Percentiles rank a stretch among this genome's conserved stretches.
phyloP scores from a whole-genome alignment of 2,329 filamentous ascomycete species.

The Epichloe baconii region DNA sequence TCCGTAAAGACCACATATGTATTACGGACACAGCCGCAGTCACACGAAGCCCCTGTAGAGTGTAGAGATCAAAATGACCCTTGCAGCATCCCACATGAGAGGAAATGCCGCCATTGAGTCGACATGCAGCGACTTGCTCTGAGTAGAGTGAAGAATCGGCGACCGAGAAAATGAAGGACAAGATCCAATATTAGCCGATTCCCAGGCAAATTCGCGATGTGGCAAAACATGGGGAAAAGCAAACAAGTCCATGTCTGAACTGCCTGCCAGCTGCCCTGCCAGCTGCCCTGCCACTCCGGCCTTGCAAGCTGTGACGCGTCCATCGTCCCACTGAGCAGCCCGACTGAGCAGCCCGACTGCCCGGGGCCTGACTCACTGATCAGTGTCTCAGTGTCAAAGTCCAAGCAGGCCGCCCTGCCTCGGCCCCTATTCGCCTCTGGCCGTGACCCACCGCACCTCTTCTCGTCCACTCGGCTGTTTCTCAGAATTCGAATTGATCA shows the following conservation, averaged over 20 bases:
- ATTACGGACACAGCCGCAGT: neutral
- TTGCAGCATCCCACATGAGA: neutral
- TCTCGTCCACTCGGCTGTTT: no score
- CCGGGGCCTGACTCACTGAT: no score
- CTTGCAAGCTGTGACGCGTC: no score
- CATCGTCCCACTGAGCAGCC: no score
- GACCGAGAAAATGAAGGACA: neutral
- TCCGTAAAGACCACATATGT: neutral
- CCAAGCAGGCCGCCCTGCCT: no score
- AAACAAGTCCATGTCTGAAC: conserved; percentile 3
- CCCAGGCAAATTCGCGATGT: conserved; percentile 1
- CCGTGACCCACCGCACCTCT: no score
- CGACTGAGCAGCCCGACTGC: no score
- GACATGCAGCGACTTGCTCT: neutral
- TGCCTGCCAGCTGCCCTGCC: neutral
- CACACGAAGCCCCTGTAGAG: neutral
- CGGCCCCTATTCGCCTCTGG: no score
- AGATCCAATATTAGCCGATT: neutral
- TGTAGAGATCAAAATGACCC: neutral
- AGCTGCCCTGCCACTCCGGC: no score
- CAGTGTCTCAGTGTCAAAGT: no score
- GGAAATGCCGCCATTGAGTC: neutral
- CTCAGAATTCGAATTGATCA: no score
- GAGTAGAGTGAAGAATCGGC: neutral
- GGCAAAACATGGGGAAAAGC: conserved; percentile 4